These are phyloP conservation scores for Sarcodon aspratus DNA, from an alignment of 768 basidiomycete species.

Conservation along the genomic window DNA sequence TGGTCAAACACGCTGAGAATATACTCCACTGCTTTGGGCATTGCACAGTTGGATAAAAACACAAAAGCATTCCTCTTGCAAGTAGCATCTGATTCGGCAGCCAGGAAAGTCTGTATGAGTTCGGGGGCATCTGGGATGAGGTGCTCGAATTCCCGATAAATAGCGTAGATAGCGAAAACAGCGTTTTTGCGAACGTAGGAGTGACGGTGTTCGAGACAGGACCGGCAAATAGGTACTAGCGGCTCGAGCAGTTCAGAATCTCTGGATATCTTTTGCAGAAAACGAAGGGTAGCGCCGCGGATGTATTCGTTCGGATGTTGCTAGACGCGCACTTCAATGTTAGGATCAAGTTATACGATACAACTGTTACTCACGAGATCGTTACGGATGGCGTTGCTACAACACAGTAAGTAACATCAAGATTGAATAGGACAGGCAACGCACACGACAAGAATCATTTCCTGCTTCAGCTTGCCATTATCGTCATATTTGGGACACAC, in stretches of 20 bases:
- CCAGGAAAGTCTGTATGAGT: constrained; percentile 91
- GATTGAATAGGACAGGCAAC: constrained; percentile 21
- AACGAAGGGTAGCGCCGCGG: constrained; percentile 92
- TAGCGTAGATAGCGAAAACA: constrained; percentile 90
- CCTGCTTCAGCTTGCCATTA: constrained; percentile 94
- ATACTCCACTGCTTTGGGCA: constrained; percentile 88
- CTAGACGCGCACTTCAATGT: constrained; percentile 24
- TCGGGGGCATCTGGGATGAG: constrained; percentile 96
- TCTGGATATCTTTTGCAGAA: constrained; percentile 89
- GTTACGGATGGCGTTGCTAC: constrained; percentile 92
- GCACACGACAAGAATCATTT: constrained; percentile 98
- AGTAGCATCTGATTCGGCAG: constrained; percentile 90
- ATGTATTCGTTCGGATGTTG: constrained; percentile 99
- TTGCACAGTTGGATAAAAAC: constrained; percentile 78
- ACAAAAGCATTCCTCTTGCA: constrained; percentile 98
- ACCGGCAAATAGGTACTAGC: constrained; percentile 83
- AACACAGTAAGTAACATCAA: constrained; percentile 3
- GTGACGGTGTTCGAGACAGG: constrained; percentile 95
- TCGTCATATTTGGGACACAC: constrained; percentile 98
- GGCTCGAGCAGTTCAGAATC: constrained; percentile 94
- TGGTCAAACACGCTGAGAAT: constrained; percentile 78
- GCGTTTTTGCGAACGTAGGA: constrained; percentile 98
- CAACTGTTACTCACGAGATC: constrained; percentile 62
- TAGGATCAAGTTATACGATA: not conserved
- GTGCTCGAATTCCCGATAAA: constrained; percentile 89